Base-by-base conservation (phyloP, 768 basidiomycete genomes). In the Clathrus columnatus region DNA sequence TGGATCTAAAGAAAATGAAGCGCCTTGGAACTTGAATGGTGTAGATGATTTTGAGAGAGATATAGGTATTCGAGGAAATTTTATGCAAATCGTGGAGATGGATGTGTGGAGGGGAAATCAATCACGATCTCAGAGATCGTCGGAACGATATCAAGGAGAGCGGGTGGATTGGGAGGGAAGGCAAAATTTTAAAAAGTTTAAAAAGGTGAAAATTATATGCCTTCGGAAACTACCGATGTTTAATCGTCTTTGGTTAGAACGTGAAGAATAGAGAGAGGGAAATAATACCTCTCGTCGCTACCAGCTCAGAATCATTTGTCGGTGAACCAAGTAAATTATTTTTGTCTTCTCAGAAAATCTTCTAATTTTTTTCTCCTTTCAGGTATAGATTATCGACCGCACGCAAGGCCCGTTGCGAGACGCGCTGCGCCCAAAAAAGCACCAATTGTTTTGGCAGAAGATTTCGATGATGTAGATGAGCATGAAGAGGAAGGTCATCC, bases 151-250 rank as follows among this genome's bases (percentile, higher is more conserved):
- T 53, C 58, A 32, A 16, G 64, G 56, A 24, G 61, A 58, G 29
- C 64, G 64, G 52, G 56, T 66, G 2, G 64, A 72, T 18, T 79
- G 77, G 80, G 71, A 75, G 53, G 77, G 78, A 1, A 70, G 72
- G 47, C 77, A 78, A 0, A 81, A 91, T 62, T 88, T 82, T 68
- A 91, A 91, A 65, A 89, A 83, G 65, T 91, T 90, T 61, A 86
- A 80, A 60, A 82, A 80, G 77, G 84, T 82, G n/a, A 27, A 14
- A 20, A n/a, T 57, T 43, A 14, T 8, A 43, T 41, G 29, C 27
- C 18, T 16, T 53, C 57, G 48, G 4, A 8, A 17, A 7, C 26
- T 24, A 46, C 7, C 56, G 24, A 52, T 71, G 70, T 75, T 69
- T 17, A 48, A 51, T 4, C 17, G 52, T n/a, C 18, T 32, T 7